Percentiles rank a stretch among this genome's conserved stretches.
Evolutionary conservation across 148 eudicot genomes (phyloP).

Genomic region (Camellia sinensis): DNA sequence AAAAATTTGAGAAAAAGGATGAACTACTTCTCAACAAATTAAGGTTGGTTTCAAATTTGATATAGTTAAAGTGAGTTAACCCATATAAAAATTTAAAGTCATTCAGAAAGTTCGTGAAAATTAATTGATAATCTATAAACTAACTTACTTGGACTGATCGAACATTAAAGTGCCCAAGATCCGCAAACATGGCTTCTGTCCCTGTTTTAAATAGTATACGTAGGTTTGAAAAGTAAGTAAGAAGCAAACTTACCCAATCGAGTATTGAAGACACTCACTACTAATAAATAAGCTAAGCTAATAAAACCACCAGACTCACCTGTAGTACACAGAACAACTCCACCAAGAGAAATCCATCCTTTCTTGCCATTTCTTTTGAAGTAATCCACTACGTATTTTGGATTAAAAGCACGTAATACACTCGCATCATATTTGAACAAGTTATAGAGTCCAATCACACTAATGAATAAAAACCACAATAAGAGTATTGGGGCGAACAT

Average conservation of each 20-base stretch:
- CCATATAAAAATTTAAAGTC: too few relatives aligned
- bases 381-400: constrained; percentile 49
- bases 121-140: too few relatives aligned
- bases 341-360: constrained; percentile 80
- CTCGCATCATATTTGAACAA: constrained; percentile 45
- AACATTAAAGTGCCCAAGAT: constrained; percentile 58
- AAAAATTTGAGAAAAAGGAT: neutral
- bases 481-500: constrained; percentile 54
- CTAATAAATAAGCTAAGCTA: too few relatives aligned
- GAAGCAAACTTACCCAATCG: neutral
- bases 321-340: constrained; percentile 64
- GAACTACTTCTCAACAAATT: neutral
- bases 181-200: constrained; percentile 88
- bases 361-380: constrained; percentile 54
- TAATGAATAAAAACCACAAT: constrained; percentile 52
- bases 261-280: neutral
- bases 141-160: constrained; percentile 47
- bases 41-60: neutral
- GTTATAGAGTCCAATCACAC: constrained; percentile 58
- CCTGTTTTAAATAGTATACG: constrained; percentile 30
- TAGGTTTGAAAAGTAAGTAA: neutral
- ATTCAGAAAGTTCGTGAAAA: too few relatives aligned
- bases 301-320: constrained; percentile 25
- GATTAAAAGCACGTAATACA: constrained; percentile 61
- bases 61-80: too few relatives aligned